Evolutionary conservation across 2,329 filamentous ascomycete genomes (phyloP), one percentile per base, ranked within the genome.

Genomic region (Ophiostoma tasmaniense): DNA sequence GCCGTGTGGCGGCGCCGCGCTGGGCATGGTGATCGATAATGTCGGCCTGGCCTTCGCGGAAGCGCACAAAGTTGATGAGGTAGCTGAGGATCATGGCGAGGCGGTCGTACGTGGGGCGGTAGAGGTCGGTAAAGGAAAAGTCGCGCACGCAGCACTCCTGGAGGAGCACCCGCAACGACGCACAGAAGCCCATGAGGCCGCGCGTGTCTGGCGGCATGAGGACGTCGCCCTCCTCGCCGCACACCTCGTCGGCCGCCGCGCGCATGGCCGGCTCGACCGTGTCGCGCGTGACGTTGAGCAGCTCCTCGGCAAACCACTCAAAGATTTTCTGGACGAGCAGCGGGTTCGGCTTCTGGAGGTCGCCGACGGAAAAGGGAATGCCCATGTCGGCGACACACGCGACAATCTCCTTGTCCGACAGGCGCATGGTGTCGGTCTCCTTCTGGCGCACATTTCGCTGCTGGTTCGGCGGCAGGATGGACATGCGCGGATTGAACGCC

Each of bases 301-400:
- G 86, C 22, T 97, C 84, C 76, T 97, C 93, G 70, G 93, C 93
- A 74, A 99, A 95, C 90, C 93, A 96, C 83, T 99, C 95, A 77
- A 98, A 96, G 67, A 99, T 93, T 83, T 95, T 93, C 79, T 99
- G 95, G 68, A 98, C 93, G 76, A 97, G 93, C 71, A 94, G 87
- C 2, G 95, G 90, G 75, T 97, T 97, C 5, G 95, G 95, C 77
- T 97, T 98, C 74, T 94, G 89, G 55, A 99, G 85, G 79, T 99
- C 94, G 71, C 90, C 87, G 22, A 93, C 83, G 45, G 87, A 90
- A 79, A 98, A 97, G 35, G 87, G 89, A 75, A 98, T 93, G 70
- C 94, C 94, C 75, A 98, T 97, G 78, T 98, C 95, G 75, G 90
- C 95, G 81, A 99, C 97, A 79, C 95, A 99, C 77, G 91, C 93